A percentile compares a stretch with the other conserved stretches of the same genome.
Evolutionary conservation across 805 yeast species (phyloP).

Genomic region (Metschnikowia cubensis): DNA sequence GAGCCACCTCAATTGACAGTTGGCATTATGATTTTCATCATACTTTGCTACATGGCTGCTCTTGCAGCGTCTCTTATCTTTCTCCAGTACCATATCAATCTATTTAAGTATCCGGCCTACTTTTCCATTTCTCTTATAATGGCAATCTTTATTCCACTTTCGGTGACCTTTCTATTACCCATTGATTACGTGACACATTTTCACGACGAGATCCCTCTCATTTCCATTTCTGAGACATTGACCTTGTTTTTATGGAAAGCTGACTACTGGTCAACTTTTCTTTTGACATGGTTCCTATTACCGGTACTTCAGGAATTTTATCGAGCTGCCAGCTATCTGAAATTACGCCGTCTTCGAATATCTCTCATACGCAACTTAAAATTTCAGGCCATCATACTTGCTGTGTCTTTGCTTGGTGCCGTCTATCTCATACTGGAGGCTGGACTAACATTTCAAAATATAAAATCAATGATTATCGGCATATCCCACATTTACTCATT

Average conservation of each 20-base stretch:
- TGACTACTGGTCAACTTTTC: constrained; percentile 77
- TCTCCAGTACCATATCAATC: constrained; percentile 33
- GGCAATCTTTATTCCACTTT: constrained; percentile 70
- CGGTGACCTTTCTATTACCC: constrained; percentile 70
- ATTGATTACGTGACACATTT: constrained; percentile 61
- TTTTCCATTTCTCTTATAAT: constrained; percentile 46
- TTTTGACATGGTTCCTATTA: constrained; percentile 71
- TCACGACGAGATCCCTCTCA: constrained; percentile 37
- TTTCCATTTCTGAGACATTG: constrained; percentile 26
- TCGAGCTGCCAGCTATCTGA: constrained; percentile 61
- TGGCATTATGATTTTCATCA: constrained; percentile 8
- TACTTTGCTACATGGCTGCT: constrained; percentile 26
- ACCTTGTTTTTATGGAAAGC: constrained; percentile 60
- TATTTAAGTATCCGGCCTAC: constrained; percentile 35
- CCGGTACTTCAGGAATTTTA: constrained; percentile 74
- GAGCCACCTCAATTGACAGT: neutral
- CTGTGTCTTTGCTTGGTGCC: constrained; percentile 49
- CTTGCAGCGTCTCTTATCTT: constrained; percentile 29
- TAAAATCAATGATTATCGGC: constrained; percentile 69
- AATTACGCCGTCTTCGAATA: constrained; percentile 45
- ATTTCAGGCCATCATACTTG: constrained; percentile 57
- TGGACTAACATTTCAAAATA: constrained; percentile 50
- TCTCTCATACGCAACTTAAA: constrained; percentile 54
- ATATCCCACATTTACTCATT: constrained; percentile 74
- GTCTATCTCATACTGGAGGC: constrained; percentile 54